These are phyloP conservation scores for Cladosporium sp. DNA, from an alignment of 2,329 filamentous ascomycete genomes.

Conservation along the genomic window DNA sequence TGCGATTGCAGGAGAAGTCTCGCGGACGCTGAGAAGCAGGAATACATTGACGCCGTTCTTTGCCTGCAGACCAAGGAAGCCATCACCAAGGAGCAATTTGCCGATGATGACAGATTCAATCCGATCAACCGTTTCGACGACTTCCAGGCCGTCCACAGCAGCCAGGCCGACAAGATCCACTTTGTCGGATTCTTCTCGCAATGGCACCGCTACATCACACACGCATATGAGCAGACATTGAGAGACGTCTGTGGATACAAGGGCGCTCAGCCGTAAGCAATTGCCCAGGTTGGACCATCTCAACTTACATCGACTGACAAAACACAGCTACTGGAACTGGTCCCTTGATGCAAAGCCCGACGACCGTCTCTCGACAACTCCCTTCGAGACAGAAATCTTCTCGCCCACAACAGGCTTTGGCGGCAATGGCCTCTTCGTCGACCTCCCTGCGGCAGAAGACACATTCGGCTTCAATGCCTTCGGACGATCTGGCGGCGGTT, in stretches of 20 bases:
- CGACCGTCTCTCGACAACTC: constrained; percentile 4
- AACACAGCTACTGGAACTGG: constrained; percentile 26
- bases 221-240: constrained; percentile 23
- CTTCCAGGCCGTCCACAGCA: constrained; percentile 23
- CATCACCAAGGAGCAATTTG: constrained; percentile 16
- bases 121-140: constrained; percentile 22
- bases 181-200: constrained; percentile 22
- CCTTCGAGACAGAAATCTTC: constrained; percentile 14
- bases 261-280: constrained; percentile 12
- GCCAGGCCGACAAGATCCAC: constrained; percentile 20
- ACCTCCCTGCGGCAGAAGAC: background rate
- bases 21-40: constrained; percentile 16
- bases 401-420: constrained; percentile 18
- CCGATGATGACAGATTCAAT: constrained; percentile 13
- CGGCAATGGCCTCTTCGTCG: constrained; percentile 16
- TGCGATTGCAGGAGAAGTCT: constrained; percentile 16
- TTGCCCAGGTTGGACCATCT: background rate
- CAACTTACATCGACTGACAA: background rate
- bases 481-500: constrained; percentile 17
- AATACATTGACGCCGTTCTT: constrained; percentile 23
- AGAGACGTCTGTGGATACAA: constrained; percentile 22
- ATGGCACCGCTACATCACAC: constrained; percentile 27
- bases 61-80: constrained; percentile 19
- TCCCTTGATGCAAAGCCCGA: constrained; percentile 18
- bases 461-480: constrained; percentile 10